Evolutionary conservation across 257 asterid genomes (phyloP).

Genomic region (Ophiorrhiza pumila): DNA sequence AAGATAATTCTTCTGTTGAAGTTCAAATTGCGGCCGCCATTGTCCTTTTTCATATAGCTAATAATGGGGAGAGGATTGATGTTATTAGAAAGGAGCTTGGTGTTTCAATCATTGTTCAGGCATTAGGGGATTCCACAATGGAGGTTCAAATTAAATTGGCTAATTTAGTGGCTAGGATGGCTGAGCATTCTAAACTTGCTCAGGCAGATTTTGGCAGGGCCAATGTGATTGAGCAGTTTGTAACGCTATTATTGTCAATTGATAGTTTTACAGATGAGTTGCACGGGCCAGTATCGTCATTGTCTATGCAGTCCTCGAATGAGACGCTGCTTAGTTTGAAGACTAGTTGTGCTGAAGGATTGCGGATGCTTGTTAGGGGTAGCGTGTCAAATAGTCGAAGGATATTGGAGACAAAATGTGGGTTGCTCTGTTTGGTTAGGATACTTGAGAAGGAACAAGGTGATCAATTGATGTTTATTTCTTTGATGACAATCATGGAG

Average conservation of each 20-base stretch:
- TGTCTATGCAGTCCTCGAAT: conserved; percentile 39
- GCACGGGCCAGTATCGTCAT: conserved; percentile 33
- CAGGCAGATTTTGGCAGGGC: too few species aligned
- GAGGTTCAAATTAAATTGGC: too few species aligned
- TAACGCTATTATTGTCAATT: conserved; percentile 50
- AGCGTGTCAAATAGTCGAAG: conserved; percentile 56
- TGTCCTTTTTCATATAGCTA: conserved; percentile 45
- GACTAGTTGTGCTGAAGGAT: too few species aligned
- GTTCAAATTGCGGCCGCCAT: conserved; percentile 61
- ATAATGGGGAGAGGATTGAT: conserved; percentile 51
- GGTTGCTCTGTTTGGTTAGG: conserved; percentile 71
- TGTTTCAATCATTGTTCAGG: too few species aligned
- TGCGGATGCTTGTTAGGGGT: conserved; percentile 73
- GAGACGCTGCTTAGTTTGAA: conserved; percentile 54
- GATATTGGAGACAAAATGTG: conserved; percentile 70
- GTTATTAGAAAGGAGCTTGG: too few species aligned
- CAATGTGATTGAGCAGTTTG: too few species aligned
- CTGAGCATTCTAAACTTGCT: too few species aligned
- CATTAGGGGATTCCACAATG: too few species aligned
- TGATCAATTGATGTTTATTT: conserved; percentile 53
- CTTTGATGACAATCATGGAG: conserved; percentile 70
- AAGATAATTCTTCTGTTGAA: conserved; percentile 54
- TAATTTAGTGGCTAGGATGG: too few species aligned
- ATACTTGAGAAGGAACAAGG: conserved; percentile 58
- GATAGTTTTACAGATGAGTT: conserved; percentile 55